These are phyloP conservation scores for Zangia roseola DNA, from an alignment of 768 basidiomycete species.

Conservation along the genomic window DNA sequence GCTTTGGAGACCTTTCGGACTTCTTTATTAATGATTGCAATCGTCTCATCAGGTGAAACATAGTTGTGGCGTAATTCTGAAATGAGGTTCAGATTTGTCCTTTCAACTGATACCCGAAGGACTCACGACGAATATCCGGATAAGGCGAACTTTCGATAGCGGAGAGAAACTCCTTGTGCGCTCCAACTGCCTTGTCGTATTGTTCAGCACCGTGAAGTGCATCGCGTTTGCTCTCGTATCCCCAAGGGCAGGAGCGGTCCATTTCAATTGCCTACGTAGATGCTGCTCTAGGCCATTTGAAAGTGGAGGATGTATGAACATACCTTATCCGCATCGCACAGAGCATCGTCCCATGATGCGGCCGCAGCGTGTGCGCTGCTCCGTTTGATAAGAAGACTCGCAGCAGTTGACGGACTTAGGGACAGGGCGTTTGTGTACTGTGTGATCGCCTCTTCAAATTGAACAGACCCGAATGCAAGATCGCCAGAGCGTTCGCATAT, in stretches of 20 bases:
- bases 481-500: not conserved
- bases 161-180: not conserved
- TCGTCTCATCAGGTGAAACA: conserved; percentile 1
- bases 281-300: not conserved
- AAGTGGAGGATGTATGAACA: not conserved
- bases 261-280: not conserved
- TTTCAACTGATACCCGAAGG: not conserved
- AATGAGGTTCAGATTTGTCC: too few relatives aligned
- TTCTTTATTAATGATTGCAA: not conserved
- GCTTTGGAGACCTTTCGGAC: not conserved
- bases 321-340: not conserved
- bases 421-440: not conserved
- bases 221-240: not conserved
- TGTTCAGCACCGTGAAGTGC: not conserved
- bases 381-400: not conserved
- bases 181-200: not conserved
- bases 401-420: not conserved
- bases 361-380: not conserved
- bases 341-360: not conserved
- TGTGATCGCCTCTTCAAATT: not conserved
- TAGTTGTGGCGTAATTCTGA: not conserved
- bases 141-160: not conserved
- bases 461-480: not conserved
- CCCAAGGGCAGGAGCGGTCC: not conserved
- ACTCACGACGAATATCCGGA: not conserved